Evolutionary conservation across 306 rosid genomes (phyloP).

Genomic region (Purshia tridentata): DNA sequence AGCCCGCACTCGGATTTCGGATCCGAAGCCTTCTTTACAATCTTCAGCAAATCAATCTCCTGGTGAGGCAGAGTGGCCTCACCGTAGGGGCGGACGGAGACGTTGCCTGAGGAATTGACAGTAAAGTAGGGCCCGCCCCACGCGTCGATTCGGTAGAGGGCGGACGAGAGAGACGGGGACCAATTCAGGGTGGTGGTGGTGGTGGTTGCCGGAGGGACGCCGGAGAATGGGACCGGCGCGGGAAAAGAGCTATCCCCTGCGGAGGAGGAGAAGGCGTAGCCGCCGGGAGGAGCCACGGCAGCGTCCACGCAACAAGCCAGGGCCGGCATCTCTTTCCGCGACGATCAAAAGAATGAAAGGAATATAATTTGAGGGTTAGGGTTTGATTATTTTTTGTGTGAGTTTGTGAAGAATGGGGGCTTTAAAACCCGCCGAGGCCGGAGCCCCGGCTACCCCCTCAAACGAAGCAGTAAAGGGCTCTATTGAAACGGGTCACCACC

Average conservation of each 20-base stretch:
- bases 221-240: conserved; percentile 55
- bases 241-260: conserved; percentile 66
- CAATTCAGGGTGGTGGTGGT: conserved; percentile 33
- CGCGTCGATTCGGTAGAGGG: conserved; percentile 63
- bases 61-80: conserved; percentile 62
- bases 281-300: conserved; percentile 68
- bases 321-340: conserved; percentile 86
- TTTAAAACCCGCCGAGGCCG: conserved; percentile 99
- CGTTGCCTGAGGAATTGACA: conserved; percentile 66
- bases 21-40: conserved; percentile 75
- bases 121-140: conserved; percentile 83
- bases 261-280: conserved; percentile 56
- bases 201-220: conserved; percentile 35
- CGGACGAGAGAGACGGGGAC: conserved; percentile 59
- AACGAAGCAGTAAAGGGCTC: conserved; percentile 61
- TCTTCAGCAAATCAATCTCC: conserved; percentile 78
- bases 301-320: conserved; percentile 81
- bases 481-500: conserved; percentile 38
- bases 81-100: conserved; percentile 67
- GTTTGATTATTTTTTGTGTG: conserved; percentile 12
- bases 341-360: conserved; percentile 36
- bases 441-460: conserved; percentile 99
- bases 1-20: conserved; percentile 65
- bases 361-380: conserved; percentile 24
- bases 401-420: conserved; percentile 79